Conservation (phyloP, 148 eudicot genomes). For the Arbutus unedo region DNA sequence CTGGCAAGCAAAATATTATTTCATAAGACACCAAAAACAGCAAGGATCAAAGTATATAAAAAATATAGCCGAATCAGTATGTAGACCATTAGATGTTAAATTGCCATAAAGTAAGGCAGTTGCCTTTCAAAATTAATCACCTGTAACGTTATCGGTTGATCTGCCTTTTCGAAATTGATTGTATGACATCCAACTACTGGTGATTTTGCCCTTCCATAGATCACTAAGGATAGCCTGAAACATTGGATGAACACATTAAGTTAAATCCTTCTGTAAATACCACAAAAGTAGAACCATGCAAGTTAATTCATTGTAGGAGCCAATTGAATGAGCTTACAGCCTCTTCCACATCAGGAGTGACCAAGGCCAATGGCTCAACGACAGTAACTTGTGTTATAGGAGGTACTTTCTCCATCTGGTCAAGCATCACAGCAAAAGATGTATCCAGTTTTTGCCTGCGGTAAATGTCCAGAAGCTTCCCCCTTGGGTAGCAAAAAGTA, state of each 20-base stretch:
- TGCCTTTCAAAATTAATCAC: conserved; percentile 29
- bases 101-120: conserved; percentile 9
- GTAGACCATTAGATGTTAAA: background rate
- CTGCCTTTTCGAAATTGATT: conserved; percentile 48
- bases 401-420: conserved; percentile 56
- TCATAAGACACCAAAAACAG: background rate
- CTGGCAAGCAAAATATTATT: conserved; percentile 18
- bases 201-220: conserved; percentile 81
- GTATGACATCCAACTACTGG: conserved; percentile 56
- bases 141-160: conserved; percentile 45
- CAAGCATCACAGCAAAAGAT: conserved; percentile 37
- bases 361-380: conserved; percentile 77
- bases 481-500: conserved; percentile 75
- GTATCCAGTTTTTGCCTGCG: conserved; percentile 53
- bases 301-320: background rate
- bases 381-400: conserved; percentile 47
- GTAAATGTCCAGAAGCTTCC: conserved; percentile 86
- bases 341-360: conserved; percentile 71
- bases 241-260: conserved; percentile 9
- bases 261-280: conserved; percentile 7
- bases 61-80: background rate
- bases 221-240: conserved; percentile 61
- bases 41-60: background rate
- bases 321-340: conserved; percentile 50
- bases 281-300: background rate